Conservation (phyloP, 176 grass and related monocot genomes). For the Saccharum spontaneum region DNA sequence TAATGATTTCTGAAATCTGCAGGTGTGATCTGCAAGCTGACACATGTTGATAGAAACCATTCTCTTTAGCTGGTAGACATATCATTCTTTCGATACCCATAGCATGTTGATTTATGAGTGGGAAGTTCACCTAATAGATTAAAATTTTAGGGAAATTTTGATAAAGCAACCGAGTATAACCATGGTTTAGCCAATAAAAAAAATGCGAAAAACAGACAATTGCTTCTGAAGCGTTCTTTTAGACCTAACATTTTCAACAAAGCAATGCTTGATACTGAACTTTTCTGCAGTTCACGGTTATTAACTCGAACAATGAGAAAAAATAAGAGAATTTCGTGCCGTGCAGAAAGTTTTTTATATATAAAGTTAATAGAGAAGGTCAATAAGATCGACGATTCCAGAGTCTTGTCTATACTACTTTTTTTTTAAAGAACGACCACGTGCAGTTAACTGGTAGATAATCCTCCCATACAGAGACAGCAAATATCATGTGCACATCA, state of each 20-base stretch:
- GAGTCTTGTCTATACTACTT: too few relatives aligned
- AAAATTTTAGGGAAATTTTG: background rate
- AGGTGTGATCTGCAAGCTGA: background rate
- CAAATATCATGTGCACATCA: too few relatives aligned
- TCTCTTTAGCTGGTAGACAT: background rate
- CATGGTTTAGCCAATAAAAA: background rate
- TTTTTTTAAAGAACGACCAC: constrained; percentile 51
- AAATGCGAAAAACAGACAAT: background rate
- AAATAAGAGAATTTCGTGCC: background rate
- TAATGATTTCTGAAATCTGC: background rate
- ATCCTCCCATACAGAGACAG: constrained; percentile 31
- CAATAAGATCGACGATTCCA: background rate
- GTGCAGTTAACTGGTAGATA: constrained; percentile 49
- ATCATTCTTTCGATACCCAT: background rate
- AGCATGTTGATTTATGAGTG: background rate
- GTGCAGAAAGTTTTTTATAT: background rate
- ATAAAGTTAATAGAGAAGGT: background rate
- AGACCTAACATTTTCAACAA: background rate
- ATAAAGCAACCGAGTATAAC: background rate
- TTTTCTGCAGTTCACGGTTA: background rate
- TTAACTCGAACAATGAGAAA: background rate
- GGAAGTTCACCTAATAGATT: background rate
- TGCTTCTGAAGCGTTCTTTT: background rate
- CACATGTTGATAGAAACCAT: background rate
- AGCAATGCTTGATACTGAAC: background rate